These are phyloP conservation scores for Akanthomyces uredinophilus DNA, from an alignment of 2,329 filamentous ascomycete species.

Conservation along the genomic window DNA sequence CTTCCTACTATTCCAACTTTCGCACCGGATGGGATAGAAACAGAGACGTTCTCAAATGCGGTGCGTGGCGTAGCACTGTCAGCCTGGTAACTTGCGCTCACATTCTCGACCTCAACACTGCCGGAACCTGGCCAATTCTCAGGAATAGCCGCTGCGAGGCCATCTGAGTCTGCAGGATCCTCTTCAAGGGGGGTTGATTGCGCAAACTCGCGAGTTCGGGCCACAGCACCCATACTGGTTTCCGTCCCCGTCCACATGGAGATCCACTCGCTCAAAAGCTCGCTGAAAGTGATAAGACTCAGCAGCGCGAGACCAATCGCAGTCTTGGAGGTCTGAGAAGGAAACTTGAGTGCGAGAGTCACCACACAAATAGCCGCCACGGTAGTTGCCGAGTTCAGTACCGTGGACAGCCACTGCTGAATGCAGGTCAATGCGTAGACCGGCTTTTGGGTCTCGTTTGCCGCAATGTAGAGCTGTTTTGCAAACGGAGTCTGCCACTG, in stretches of 20 bases:
- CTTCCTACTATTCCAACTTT: too few relatives aligned
- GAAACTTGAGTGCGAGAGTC: slow-evolving; percentile 38
- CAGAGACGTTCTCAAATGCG: too few relatives aligned
- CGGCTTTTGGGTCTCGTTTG: slow-evolving; percentile 26
- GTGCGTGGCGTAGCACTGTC: too few relatives aligned
- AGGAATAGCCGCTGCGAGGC: not conserved
- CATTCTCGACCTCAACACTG: too few relatives aligned
- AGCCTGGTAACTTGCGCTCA: too few relatives aligned
- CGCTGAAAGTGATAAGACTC: slow-evolving; percentile 25
- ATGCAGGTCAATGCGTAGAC: slow-evolving; percentile 37
- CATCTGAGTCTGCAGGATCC: not conserved
- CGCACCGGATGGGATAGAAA: too few relatives aligned
- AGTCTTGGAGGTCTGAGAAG: slow-evolving; percentile 35
- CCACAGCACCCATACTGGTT: slow-evolving; percentile 30
- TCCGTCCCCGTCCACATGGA: slow-evolving; percentile 34
- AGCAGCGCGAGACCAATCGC: slow-evolving; percentile 37
- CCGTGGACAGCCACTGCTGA: slow-evolving; percentile 41
- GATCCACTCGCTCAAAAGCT: slow-evolving; percentile 21
- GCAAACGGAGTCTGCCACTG: slow-evolving; percentile 26
- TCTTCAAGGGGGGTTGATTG: slow-evolving; percentile 23
- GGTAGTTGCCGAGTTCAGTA: slow-evolving; percentile 28
- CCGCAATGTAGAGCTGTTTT: slow-evolving; percentile 35
- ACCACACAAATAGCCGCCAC: slow-evolving; percentile 28
- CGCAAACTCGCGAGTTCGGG: slow-evolving; percentile 27
- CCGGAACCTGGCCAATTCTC: not conserved